Conservation (phyloP, 257 asterid species). For the Schizonepeta tenuifolia region DNA sequence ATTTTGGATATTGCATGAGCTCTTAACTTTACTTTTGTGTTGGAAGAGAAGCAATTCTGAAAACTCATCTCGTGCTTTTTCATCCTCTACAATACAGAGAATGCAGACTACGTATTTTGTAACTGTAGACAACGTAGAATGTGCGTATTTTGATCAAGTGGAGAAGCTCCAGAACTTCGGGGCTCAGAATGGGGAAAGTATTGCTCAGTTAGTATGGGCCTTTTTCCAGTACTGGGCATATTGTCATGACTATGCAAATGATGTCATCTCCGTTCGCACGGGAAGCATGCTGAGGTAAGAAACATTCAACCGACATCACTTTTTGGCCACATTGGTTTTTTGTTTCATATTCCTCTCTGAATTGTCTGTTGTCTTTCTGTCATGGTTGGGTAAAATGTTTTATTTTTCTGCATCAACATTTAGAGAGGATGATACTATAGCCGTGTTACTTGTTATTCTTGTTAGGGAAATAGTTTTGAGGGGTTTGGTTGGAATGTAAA, state of each 20-base stretch:
- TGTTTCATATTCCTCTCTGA: background rate
- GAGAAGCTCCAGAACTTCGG: constrained; percentile 73
- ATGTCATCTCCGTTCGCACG: constrained; percentile 84
- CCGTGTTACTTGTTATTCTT: background rate
- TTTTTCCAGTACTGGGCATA: constrained; percentile 96
- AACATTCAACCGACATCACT: background rate
- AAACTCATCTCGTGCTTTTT: constrained; percentile 4
- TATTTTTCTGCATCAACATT: background rate
- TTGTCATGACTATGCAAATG: constrained; percentile 80
- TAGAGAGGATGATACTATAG: background rate
- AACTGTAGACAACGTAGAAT: constrained; percentile 64
- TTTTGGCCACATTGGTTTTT: background rate
- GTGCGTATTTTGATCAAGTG: constrained; percentile 81
- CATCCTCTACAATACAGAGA: constrained; percentile 59
- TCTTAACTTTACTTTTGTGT: background rate
- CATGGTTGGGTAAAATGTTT: background rate
- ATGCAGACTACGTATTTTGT: constrained; percentile 68
- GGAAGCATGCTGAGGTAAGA: constrained; percentile 78
- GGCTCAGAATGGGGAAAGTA: constrained; percentile 63
- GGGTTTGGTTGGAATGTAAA: background rate
- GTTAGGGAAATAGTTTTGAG: background rate
- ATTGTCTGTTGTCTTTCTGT: background rate
- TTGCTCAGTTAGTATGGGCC: constrained; percentile 75
- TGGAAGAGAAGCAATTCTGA: background rate
- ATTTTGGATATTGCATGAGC: background rate